Evolutionary conservation across 2,329 filamentous ascomycete species (phyloP).

Genomic region (Tetracladium maxilliforme): DNA sequence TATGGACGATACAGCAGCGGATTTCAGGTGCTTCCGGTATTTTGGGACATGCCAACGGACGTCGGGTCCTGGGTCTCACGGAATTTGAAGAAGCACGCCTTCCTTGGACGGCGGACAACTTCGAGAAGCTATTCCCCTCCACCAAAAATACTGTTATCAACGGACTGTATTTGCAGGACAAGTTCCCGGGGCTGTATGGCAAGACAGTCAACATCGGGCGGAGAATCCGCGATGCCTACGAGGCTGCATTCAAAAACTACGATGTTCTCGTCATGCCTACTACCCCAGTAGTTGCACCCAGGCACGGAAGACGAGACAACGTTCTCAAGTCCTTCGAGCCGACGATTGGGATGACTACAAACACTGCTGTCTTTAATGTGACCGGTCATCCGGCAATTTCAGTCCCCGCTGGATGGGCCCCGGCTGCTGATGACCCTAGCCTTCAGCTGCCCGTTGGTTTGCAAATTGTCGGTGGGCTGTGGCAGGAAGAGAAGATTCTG

Average conservation of each 20-base stretch:
- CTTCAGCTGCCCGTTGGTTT: conserved; percentile 33
- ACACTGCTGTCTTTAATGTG: conserved; percentile 40
- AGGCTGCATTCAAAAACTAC: conserved; percentile 20
- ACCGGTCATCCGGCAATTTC: conserved; percentile 40
- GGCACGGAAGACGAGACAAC: conserved; percentile 20
- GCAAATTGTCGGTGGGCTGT: conserved; percentile 37
- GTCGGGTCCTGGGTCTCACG: conserved; percentile 30
- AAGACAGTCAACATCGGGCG: conserved; percentile 32
- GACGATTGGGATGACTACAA: conserved; percentile 36
- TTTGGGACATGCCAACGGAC: conserved; percentile 26
- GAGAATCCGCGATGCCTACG: conserved; percentile 29
- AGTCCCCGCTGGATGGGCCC: conserved; percentile 31
- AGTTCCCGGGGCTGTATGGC: conserved; percentile 28
- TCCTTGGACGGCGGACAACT: conserved; percentile 28
- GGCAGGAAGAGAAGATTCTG: conserved; percentile 31
- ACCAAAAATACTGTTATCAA: conserved; percentile 40
- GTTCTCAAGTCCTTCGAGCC: conserved; percentile 27
- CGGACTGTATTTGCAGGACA: conserved; percentile 27
- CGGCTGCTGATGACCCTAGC: conserved; percentile 19
- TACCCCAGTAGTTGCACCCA: conserved; percentile 28
- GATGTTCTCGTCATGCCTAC: conserved; percentile 33
- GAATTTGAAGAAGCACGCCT: conserved; percentile 32
- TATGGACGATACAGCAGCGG: conserved; percentile 33
- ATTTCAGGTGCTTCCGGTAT: conserved; percentile 26
- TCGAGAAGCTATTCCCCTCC: conserved; percentile 32